Base-by-base conservation (phyloP, 176 grass and related monocot genomes). In the Juncus inflexus region DNA sequence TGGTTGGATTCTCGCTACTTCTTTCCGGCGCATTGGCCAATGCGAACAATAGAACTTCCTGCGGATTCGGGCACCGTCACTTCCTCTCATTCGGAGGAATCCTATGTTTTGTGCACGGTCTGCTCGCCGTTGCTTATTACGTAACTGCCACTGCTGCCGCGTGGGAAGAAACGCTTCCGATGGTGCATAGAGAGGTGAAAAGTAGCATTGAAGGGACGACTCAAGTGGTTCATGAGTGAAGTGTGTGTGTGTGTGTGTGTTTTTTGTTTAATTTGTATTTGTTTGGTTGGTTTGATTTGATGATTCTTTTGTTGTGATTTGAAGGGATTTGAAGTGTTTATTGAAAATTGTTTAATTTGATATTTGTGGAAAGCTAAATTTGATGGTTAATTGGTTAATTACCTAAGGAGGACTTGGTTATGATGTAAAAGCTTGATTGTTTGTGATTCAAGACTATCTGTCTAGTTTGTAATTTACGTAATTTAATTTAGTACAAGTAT, bases 51-150 rank as follows among this genome's bases (percentile, higher is more conserved):
- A 63, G 65, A 37, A 77, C 82, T 1, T 66, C 84, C 0, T 96
- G 91, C 60, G 79, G 87, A 3, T 76, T 96, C 7, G 74, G 60
- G 43, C 91, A 88, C 12, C 84, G 81, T 37, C 84, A 91, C 55
- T 80, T 86, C 64, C 73, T 96, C 58, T 79, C 63, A 36, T 73
- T 91, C 0, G 91, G 91, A 13, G 91, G 87, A 16, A 86, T 96
- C 40, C 53, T 91, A 49, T 96, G 91, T 76, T 96, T 96, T 38
- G 72, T 96, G 60, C 91, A 91, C 8, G 91, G 41, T 0, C 78
- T 89, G 4, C 60, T 96, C 65, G 80, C 68, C 2, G 60, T 88
- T 56, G 87, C 81, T 15, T 96, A 91, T 67, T 96, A 91, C 1
- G 79, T 84, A 19, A 84, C 87, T 0, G 87, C 91, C 69, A 76